phyloP scores from a whole-genome alignment of 129 eudicot species.

The Arctium lappa region DNA sequence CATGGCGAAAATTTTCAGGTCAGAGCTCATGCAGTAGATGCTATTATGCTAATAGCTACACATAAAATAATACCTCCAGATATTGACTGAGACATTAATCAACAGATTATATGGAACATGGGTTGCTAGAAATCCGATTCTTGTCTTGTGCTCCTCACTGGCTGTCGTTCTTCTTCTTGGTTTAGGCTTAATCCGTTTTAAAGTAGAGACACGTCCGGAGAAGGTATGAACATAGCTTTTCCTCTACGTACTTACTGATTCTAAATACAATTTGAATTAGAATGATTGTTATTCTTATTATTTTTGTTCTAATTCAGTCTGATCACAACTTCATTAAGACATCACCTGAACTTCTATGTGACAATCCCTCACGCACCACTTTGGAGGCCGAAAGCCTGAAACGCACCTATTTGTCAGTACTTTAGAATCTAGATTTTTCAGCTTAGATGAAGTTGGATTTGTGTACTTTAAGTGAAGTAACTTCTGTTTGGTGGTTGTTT shows the following conservation, averaged over 20 bases:
- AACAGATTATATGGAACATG: slow-evolving; percentile 90
- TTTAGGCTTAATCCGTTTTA: slow-evolving; percentile 74
- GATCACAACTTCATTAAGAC: too few species aligned
- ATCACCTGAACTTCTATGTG: too few species aligned
- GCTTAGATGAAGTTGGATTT: too few species aligned
- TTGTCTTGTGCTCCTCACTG: slow-evolving; percentile 72
- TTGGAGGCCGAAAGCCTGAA: too few species aligned
- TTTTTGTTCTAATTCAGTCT: too few species aligned
- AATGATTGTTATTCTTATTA: not conserved
- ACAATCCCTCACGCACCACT: too few species aligned
- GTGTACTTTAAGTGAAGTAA: too few species aligned
- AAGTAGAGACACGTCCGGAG: slow-evolving; percentile 95
- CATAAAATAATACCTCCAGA: slow-evolving; percentile 7
- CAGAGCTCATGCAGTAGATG: slow-evolving; percentile 17
- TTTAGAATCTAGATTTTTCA: too few species aligned
- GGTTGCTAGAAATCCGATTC: slow-evolving; percentile 86
- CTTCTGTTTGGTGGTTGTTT: too few species aligned
- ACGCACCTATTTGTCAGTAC: too few species aligned
- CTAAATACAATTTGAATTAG: not conserved
- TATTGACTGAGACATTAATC: slow-evolving; percentile 9
- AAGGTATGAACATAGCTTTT: slow-evolving; percentile 49
- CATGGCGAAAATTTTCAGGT: slow-evolving; percentile 92
- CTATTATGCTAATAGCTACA: slow-evolving; percentile 12
- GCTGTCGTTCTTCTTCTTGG: slow-evolving; percentile 73
- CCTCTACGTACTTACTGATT: not conserved